Evolutionary conservation across 1,284 basidiomycete genomes (phyloP).

Genomic region (Porphyrellus sp.): DNA sequence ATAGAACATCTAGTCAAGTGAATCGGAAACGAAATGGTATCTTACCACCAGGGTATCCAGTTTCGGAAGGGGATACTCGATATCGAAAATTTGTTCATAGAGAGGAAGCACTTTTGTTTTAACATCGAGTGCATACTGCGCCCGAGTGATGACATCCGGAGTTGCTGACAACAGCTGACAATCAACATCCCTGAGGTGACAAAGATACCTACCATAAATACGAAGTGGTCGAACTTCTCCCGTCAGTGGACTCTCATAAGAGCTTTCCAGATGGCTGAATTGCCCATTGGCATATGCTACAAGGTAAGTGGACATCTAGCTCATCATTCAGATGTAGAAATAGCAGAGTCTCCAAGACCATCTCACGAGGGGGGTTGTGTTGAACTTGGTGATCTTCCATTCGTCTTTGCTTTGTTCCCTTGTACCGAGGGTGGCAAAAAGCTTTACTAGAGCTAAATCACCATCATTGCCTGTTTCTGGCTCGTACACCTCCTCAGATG

Average conservation of each 20-base stretch:
- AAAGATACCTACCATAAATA: slow-evolving; percentile 64
- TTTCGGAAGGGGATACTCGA: slow-evolving; percentile 91
- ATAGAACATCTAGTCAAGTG: slow-evolving; percentile 1
- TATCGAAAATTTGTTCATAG: slow-evolving; percentile 92
- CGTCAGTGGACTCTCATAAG: slow-evolving; percentile 80
- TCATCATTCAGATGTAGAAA: background rate
- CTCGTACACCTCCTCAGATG: slow-evolving; percentile 51
- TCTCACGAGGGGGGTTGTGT: slow-evolving; percentile 59
- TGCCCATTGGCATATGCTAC: slow-evolving; percentile 89
- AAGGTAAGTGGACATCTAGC: slow-evolving; percentile 84
- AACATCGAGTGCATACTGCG: slow-evolving; percentile 84
- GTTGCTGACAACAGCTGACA: slow-evolving; percentile 54
- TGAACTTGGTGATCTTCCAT: slow-evolving; percentile 83
- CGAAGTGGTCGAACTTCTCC: slow-evolving; percentile 80
- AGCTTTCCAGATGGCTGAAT: slow-evolving; percentile 73
- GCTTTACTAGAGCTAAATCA: slow-evolving; percentile 34
- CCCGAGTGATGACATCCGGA: slow-evolving; percentile 81
- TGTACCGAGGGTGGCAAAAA: slow-evolving; percentile 39
- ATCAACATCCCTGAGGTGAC: background rate
- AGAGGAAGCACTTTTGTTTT: slow-evolving; percentile 84
- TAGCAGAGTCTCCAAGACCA: background rate
- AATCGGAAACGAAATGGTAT: slow-evolving; percentile 1
- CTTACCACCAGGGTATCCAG: slow-evolving; percentile 81
- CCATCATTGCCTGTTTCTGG: slow-evolving; percentile 28
- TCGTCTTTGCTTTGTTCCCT: slow-evolving; percentile 39